Percentiles rank a stretch among this genome's conserved stretches.
Evolutionary conservation across 2,329 filamentous ascomycete genomes (phyloP).

Genomic region (Ophiocordyceps polyrhachis-furcata): DNA sequence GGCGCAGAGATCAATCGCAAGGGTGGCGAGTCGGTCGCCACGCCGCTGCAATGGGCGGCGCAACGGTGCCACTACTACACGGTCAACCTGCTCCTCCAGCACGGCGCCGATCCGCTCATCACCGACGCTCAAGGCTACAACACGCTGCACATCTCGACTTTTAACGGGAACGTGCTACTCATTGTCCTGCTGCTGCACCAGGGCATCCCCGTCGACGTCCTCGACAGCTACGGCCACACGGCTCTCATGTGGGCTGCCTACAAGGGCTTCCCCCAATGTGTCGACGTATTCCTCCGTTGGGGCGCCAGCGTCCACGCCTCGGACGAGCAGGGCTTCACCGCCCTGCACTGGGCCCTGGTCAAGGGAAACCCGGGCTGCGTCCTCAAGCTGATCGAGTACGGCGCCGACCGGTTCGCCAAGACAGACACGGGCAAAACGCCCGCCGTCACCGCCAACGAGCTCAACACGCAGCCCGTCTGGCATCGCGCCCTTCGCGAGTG

Average conservation of each 20-base stretch:
- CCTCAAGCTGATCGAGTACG: constrained; percentile 88
- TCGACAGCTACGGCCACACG: constrained; percentile 81
- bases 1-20: constrained; percentile 89
- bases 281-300: constrained; percentile 86
- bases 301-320: constrained; percentile 80
- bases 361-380: constrained; percentile 82
- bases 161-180: constrained; percentile 87
- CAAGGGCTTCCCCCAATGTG: constrained; percentile 83
- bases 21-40: constrained; percentile 87
- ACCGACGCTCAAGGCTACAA: constrained; percentile 96
- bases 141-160: constrained; percentile 87
- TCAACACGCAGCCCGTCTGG: constrained; percentile 74
- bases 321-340: constrained; percentile 86
- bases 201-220: constrained; percentile 82
- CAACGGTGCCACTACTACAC: constrained; percentile 95
- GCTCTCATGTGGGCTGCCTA: constrained; percentile 98
- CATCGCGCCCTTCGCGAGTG: constrained; percentile 65
- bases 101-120: constrained; percentile 81
- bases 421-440: constrained; percentile 85
- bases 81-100: constrained; percentile 76
- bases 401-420: constrained; percentile 78
- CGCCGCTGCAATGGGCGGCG: constrained; percentile 89
- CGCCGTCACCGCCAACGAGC: constrained; percentile 65
- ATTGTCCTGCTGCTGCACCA: constrained; percentile 83
- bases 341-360: constrained; percentile 89